These are phyloP conservation scores for Cutaneotrichosporon cutaneum DNA, from an alignment of 1,284 basidiomycete genomes.

Conservation along the genomic window DNA sequence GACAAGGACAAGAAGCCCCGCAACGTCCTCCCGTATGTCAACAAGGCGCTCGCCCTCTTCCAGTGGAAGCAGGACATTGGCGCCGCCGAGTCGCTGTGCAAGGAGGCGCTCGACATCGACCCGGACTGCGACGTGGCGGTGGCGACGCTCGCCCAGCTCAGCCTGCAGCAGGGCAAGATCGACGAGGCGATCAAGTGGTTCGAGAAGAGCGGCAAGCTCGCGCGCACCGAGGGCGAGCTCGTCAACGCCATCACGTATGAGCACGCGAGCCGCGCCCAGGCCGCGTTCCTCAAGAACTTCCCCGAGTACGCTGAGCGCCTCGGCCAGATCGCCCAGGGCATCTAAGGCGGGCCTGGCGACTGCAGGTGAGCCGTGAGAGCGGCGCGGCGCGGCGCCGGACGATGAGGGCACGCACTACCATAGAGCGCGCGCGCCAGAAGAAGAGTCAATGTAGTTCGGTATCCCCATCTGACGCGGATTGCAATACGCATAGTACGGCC, in stretches of 20 bases:
- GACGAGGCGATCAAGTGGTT: conserved; percentile 86
- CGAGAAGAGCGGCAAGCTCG: conserved; percentile 76
- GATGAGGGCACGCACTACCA: background rate
- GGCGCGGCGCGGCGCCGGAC: background rate
- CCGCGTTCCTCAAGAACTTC: conserved; percentile 76
- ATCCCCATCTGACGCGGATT: background rate
- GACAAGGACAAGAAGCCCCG: conserved; percentile 67
- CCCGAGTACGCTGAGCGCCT: conserved; percentile 67
- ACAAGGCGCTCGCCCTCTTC: conserved; percentile 93
- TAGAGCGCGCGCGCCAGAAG: background rate
- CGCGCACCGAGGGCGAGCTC: conserved; percentile 87
- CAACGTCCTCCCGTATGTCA: conserved; percentile 92
- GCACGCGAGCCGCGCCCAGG: conserved; percentile 74
- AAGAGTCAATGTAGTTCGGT: background rate
- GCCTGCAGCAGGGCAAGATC: conserved; percentile 86
- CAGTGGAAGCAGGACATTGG: conserved; percentile 92
- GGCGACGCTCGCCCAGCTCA: conserved; percentile 90
- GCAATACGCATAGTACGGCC: background rate
- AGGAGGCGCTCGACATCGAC: conserved; percentile 83
- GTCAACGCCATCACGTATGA: conserved; percentile 76
- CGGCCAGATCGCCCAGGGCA: conserved; percentile 51
- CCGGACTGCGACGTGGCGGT: conserved; percentile 95
- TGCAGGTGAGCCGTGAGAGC: background rate
- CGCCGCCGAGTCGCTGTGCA: conserved; percentile 79
- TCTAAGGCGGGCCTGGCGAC: conserved; percentile 24